Conservation (phyloP, 768 basidiomycete species). For the Chalciporus piperatus region DNA sequence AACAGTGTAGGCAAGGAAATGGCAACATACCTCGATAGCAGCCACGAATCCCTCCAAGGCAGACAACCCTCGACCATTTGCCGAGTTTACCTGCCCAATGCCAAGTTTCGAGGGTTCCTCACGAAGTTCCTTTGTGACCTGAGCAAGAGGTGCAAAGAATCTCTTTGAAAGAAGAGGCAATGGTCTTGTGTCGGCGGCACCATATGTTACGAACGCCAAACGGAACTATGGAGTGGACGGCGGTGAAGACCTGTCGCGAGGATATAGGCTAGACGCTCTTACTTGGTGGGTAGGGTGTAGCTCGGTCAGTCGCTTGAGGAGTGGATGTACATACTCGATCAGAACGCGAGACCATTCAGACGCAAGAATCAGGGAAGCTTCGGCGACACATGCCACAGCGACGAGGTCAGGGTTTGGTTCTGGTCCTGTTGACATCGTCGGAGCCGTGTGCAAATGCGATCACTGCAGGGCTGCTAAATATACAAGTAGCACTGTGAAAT, state of each 20-base stretch:
- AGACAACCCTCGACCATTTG: slow-evolving; percentile 54
- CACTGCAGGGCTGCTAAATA: background rate
- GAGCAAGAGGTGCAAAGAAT: slow-evolving; percentile 48
- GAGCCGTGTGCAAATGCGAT: background rate
- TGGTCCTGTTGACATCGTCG: slow-evolving; percentile 17
- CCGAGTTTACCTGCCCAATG: slow-evolving; percentile 53
- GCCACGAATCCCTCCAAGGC: slow-evolving; percentile 70
- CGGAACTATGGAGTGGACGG: slow-evolving; percentile 30
- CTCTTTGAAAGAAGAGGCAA: slow-evolving; percentile 53
- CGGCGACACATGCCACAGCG: slow-evolving; percentile 59
- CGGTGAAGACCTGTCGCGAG: background rate
- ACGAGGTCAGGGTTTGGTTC: slow-evolving; percentile 30
- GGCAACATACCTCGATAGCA: slow-evolving; percentile 56
- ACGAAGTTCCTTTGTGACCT: slow-evolving; percentile 44
- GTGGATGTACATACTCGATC: slow-evolving; percentile 45
- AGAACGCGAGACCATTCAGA: slow-evolving; percentile 50
- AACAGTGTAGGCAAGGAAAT: background rate
- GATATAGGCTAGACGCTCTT: slow-evolving; percentile 3
- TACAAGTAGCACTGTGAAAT: background rate
- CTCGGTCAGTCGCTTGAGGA: slow-evolving; percentile 53
- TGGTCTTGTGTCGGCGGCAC: slow-evolving; percentile 51
- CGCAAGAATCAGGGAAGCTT: slow-evolving; percentile 54
- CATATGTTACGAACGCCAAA: slow-evolving; percentile 63
- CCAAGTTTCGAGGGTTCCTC: slow-evolving; percentile 49
- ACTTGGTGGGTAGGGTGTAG: slow-evolving; percentile 39